These are phyloP conservation scores for Sclerotinia spermophila DNA, from an alignment of 2,329 filamentous ascomycete genomes.

Conservation along the genomic window DNA sequence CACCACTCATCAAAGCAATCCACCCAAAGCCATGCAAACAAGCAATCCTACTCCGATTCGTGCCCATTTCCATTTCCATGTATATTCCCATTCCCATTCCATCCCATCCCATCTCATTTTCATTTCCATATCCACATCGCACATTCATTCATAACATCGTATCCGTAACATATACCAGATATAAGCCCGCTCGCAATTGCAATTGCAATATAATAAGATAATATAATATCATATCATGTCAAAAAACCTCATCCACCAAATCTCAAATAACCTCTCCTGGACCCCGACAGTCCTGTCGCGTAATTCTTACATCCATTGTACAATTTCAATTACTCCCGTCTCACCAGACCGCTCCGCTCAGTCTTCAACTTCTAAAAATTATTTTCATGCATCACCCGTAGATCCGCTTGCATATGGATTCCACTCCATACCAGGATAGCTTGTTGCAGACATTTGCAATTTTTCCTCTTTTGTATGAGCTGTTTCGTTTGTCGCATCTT, in stretches of 20 bases:
- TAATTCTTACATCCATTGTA: neutral
- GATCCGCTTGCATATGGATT: conserved; percentile 10
- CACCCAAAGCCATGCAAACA: neutral
- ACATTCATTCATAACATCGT: neutral
- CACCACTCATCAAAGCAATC: neutral
- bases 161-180: neutral
- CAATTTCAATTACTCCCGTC: neutral
- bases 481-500: conserved; percentile 20
- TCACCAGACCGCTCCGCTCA: too few species aligned
- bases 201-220: neutral
- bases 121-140: neutral
- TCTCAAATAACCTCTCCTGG: too few species aligned
- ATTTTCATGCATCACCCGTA: neutral
- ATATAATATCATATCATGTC: neutral
- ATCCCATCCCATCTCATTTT: neutral
- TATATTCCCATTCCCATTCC: neutral
- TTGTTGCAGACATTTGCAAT: conserved; percentile 61
- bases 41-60: neutral
- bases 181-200: neutral
- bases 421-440: conserved; percentile 68
- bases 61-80: neutral
- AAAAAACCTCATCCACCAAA: neutral
- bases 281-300: neutral
- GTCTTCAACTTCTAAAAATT: neutral
- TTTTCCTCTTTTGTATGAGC: conserved; percentile 38